A percentile compares a stretch with the other conserved stretches of the same genome.
Evolutionary conservation across 2,329 filamentous ascomycete genomes (phyloP).

Genomic region (Hirsutella minnesotensis): DNA sequence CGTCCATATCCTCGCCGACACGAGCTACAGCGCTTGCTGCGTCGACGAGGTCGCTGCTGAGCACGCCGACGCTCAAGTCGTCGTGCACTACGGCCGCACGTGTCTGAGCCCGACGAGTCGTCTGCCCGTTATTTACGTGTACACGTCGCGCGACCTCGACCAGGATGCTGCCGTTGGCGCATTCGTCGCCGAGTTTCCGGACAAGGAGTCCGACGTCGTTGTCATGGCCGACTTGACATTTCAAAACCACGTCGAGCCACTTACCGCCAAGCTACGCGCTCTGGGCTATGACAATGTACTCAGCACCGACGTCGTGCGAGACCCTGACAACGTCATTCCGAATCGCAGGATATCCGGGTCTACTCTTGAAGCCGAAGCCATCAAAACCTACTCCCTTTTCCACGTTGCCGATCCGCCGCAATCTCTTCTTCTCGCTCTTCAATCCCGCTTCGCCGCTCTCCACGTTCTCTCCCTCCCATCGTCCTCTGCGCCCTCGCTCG

Average conservation of each 20-base stretch:
- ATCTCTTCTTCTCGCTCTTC: constrained; percentile 75
- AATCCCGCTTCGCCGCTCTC: constrained; percentile 67
- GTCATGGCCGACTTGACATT: constrained; percentile 88
- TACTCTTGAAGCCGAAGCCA: constrained; percentile 25
- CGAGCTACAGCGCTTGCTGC: constrained; percentile 93
- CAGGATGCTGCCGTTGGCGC: constrained; percentile 40
- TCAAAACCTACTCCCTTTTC: constrained; percentile 65
- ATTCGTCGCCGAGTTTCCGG: constrained; percentile 59
- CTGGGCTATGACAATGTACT: constrained; percentile 61
- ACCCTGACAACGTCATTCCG: constrained; percentile 70
- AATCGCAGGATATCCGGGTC: constrained; percentile 56
- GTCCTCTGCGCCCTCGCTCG: constrained; percentile 29
- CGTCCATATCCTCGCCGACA: constrained; percentile 84
- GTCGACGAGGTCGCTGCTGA: constrained; percentile 95
- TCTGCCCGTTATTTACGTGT: constrained; percentile 82
- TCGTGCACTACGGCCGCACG: constrained; percentile 87
- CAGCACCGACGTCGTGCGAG: constrained; percentile 59
- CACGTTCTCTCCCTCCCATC: constrained; percentile 64
- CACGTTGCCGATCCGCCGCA: constrained; percentile 74
- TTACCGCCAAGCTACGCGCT: constrained; percentile 42
- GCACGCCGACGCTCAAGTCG: constrained; percentile 79
- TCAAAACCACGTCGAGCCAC: constrained; percentile 54
- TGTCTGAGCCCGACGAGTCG: constrained; percentile 84
- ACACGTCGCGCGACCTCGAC: constrained; percentile 63
- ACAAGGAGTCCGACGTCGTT: constrained; percentile 52